Evolutionary conservation across 2,329 filamentous ascomycete species (phyloP).

Genomic region (Emergomyces africanus): DNA sequence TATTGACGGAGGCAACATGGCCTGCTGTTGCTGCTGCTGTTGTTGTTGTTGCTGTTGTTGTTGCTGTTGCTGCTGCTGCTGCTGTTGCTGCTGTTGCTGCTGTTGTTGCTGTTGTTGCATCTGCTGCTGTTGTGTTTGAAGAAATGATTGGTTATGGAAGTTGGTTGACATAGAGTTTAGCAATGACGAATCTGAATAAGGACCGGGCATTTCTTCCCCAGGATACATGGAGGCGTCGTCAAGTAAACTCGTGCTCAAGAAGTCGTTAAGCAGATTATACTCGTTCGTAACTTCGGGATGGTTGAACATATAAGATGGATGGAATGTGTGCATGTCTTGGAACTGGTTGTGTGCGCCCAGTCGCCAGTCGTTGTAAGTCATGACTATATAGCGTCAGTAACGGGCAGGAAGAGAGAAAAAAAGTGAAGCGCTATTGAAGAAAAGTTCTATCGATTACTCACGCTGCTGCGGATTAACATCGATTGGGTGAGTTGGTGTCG

Average conservation of each 20-base stretch:
- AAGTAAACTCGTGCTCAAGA: slow-evolving; percentile 79
- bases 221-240: slow-evolving; percentile 66
- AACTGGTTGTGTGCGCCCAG: slow-evolving; percentile 66
- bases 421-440: not conserved
- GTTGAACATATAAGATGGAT: slow-evolving; percentile 90
- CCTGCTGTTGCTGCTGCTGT: slow-evolving; percentile 21
- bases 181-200: slow-evolving; percentile 47
- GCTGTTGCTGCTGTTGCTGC: slow-evolving; percentile 23
- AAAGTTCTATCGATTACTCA: slow-evolving; percentile 38
- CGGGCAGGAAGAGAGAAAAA: not conserved
- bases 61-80: slow-evolving; percentile 22
- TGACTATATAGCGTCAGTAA: slow-evolving; percentile 41
- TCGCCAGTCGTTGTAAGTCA: slow-evolving; percentile 71
- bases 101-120: slow-evolving; percentile 19
- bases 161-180: slow-evolving; percentile 28
- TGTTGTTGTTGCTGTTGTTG: slow-evolving; percentile 24
- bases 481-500: slow-evolving; percentile 54
- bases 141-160: slow-evolving; percentile 16
- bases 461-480: slow-evolving; percentile 58
- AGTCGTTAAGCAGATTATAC: slow-evolving; percentile 94
- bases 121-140: slow-evolving; percentile 27
- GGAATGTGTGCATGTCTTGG: slow-evolving; percentile 88
- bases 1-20: slow-evolving; percentile 11
- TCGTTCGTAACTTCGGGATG: slow-evolving; percentile 91
- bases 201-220: slow-evolving; percentile 49